phyloP scores from a whole-genome alignment of 176 grass and related monocot species.

The Alloteropsis semialata region DNA sequence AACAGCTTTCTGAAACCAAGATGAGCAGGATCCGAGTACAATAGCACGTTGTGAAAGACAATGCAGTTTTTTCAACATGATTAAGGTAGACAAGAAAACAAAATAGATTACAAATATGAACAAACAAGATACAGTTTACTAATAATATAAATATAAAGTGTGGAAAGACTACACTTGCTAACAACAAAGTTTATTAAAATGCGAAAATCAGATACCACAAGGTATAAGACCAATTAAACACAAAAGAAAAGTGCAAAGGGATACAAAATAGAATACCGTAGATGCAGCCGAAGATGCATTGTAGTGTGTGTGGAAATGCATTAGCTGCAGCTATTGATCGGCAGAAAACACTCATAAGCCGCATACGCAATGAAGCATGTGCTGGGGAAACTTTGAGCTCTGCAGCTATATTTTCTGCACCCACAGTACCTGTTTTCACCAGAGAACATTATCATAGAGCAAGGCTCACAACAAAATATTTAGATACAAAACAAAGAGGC shows the following conservation, averaged over 20 bases:
- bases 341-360: constrained; percentile 88
- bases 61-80: neutral
- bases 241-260: neutral
- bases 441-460: constrained; percentile 29
- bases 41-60: neutral
- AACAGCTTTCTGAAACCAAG: constrained; percentile 1
- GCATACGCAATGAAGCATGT: constrained; percentile 58
- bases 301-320: constrained; percentile 81
- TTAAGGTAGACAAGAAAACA: neutral
- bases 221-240: neutral
- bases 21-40: neutral
- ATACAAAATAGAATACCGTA: constrained; percentile 53
- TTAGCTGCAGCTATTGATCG: constrained; percentile 90
- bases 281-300: constrained; percentile 91
- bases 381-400: constrained; percentile 75
- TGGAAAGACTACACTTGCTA: constrained; percentile 22
- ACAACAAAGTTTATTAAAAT: neutral
- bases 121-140: neutral
- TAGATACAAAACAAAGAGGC: neutral
- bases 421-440: constrained; percentile 52
- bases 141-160: constrained; percentile 2
- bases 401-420: constrained; percentile 76
- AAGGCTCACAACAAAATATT: neutral
- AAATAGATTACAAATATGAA: neutral
- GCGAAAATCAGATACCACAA: neutral